Percentiles rank a stretch among this genome's conserved stretches.
Evolutionary conservation across 2,329 filamentous ascomycete genomes (phyloP).

Genomic region (Fusarium sp.): DNA sequence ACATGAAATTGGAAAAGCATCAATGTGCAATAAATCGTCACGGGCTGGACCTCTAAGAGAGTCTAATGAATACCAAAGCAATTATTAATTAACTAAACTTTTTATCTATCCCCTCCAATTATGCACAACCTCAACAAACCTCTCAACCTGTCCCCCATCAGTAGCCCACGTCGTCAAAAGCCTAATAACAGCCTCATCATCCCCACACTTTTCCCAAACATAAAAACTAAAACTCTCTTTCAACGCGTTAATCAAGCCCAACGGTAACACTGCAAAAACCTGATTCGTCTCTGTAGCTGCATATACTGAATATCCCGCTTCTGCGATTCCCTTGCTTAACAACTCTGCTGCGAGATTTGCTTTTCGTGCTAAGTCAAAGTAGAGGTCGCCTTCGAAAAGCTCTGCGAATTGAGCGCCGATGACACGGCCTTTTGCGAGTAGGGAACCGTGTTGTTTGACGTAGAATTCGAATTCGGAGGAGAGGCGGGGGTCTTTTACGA

Average conservation of each 20-base stretch:
- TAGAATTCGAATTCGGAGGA: conserved; percentile 62
- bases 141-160: conserved; percentile 55
- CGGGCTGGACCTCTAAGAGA: too few relatives aligned
- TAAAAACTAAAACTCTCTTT: conserved; percentile 60
- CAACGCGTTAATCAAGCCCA: conserved; percentile 52
- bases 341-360: conserved; percentile 58
- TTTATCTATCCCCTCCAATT: conserved; percentile 14
- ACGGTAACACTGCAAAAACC: conserved; percentile 59
- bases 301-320: conserved; percentile 54
- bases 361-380: conserved; percentile 58
- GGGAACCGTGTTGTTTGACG: conserved; percentile 62
- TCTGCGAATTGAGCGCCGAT: conserved; percentile 63
- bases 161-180: conserved; percentile 64
- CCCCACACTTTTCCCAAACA: conserved; percentile 58
- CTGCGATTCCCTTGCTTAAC: conserved; percentile 56
- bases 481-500: conserved; percentile 56
- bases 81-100: not conserved
- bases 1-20: too few relatives aligned
- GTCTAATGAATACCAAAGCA: not conserved
- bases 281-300: conserved; percentile 63
- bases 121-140: conserved; percentile 44
- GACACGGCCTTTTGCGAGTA: conserved; percentile 61
- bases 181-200: conserved; percentile 55
- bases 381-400: conserved; percentile 58
- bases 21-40: not conserved